Evolutionary conservation across 306 rosid species (phyloP).

Genomic region (Coriaria nepalensis): DNA sequence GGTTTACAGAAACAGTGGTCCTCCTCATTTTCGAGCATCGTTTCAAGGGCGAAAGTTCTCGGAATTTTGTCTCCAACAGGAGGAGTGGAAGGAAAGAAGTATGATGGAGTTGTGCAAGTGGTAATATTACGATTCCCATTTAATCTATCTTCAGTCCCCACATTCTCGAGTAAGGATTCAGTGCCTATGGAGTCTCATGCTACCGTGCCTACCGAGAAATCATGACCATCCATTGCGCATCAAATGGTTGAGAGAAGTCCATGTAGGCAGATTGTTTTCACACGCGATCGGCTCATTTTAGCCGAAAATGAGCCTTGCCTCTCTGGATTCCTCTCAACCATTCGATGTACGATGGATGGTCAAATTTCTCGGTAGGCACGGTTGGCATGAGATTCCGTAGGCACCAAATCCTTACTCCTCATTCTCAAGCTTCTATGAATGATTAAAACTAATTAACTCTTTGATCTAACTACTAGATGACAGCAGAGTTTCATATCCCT

Average conservation of each 20-base stretch:
- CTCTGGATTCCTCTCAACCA: too few relatives aligned
- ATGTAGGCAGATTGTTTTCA: too few relatives aligned
- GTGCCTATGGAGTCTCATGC: neutral
- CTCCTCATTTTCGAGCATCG: slow-evolving; percentile 39
- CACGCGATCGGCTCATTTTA: too few relatives aligned
- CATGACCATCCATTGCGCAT: too few relatives aligned
- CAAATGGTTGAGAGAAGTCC: too few relatives aligned
- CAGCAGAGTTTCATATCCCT: slow-evolving; percentile 63
- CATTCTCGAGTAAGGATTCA: neutral
- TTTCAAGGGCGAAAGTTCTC: slow-evolving; percentile 50
- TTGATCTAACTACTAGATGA: slow-evolving; percentile 18
- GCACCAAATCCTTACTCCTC: too few relatives aligned
- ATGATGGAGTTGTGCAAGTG: slow-evolving; percentile 63
- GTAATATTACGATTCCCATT: slow-evolving; percentile 14
- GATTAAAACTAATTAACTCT: neutral
- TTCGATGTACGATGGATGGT: too few relatives aligned
- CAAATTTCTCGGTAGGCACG: too few relatives aligned
- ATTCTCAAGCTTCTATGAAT: neutral
- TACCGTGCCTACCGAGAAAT: neutral
- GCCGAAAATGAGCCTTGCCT: too few relatives aligned
- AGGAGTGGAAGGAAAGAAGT: slow-evolving; percentile 45
- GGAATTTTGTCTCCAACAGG: slow-evolving; percentile 38
- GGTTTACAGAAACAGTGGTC: slow-evolving; percentile 59
- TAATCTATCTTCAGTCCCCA: neutral
- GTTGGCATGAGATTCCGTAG: too few relatives aligned